Evolutionary conservation across 495 filamentous ascomycete species (phyloP), one percentile per base, ranked within the genome.

Genomic region (Penicillium tannophilum): DNA sequence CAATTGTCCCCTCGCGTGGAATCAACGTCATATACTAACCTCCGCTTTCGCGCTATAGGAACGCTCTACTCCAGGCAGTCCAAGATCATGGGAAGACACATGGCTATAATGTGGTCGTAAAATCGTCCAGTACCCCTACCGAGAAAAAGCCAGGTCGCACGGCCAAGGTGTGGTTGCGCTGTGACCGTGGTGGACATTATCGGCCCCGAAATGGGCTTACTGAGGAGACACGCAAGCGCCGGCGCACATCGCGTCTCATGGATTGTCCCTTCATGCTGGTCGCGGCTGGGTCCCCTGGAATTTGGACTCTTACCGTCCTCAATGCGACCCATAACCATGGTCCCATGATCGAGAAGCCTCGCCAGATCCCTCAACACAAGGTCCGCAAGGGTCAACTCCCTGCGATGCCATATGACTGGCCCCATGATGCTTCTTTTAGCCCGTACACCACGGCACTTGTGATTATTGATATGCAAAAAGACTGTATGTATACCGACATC

Each of bases 381-480:
- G 73, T 77, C 42, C 75, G 77, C 33, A 79, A 79, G 55, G 77
- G 78, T 30, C 77, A 78, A 56, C 64, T 84, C 35, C 71, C 76
- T 9, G 78, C 82, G 0, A 56, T 63, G 1, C 86, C 86, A 28
- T 88, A 88, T 64, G 71, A 75, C 49, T 88, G 85, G 85, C 87
- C 86, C 1, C 84, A 88, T 60, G 82, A 88, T 67, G 76, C 76
- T 12, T 74, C 73, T 20, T 76, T 88, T 52, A 78, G 80, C 7
- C 78, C 81, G 7, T 72, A 73, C 39, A 87, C 82, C 10, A 89
- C 86, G 14, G 87, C 86, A 6, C 72, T 90, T 50, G 80, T 90
- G 2, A 80, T 90, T 33, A 86, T 90, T 61, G 86, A 90, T 71
- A 89, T 90, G 86, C 86, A 90, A 64, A 85, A 85, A 55, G 87